A percentile compares a stretch with the other conserved stretches of the same genome.
phyloP scores from a whole-genome alignment of 805 yeast species.

The Tetrapisispora fleetii region DNA sequence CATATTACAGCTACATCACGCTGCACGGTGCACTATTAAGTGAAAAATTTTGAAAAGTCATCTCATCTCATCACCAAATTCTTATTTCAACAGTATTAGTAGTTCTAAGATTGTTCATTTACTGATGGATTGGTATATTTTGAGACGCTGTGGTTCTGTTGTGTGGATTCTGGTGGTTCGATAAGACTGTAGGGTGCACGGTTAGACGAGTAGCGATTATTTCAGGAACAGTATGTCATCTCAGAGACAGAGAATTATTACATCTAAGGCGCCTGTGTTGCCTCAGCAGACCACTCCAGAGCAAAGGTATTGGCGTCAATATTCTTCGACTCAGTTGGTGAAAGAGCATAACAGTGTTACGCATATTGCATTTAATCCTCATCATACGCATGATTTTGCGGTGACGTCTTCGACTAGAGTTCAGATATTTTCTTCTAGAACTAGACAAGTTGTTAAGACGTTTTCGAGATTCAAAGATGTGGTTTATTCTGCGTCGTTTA shows the following conservation, averaged over 20 bases:
- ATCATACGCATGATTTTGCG: constrained; percentile 82
- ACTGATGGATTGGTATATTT: no score
- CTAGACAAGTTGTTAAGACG: constrained; percentile 82
- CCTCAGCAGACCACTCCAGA: constrained; percentile 82
- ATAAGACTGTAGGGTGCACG: no score
- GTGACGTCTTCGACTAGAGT: constrained; percentile 85
- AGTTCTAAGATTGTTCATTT: no score
- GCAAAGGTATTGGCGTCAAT: constrained; percentile 88
- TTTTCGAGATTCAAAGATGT: constrained; percentile 83
- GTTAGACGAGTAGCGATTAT: no score
- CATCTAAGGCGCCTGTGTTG: constrained; percentile 60
- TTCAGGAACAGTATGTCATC: constrained; percentile 67
- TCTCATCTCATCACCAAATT: constrained; percentile 2
- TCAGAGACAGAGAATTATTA: constrained; percentile 50
- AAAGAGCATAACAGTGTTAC: constrained; percentile 90
- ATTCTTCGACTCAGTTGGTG: constrained; percentile 73
- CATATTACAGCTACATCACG: not conserved
- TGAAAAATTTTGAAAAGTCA: not conserved
- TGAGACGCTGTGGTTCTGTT: no score
- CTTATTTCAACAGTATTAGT: not conserved
- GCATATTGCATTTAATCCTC: constrained; percentile 80
- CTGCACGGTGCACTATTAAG: not conserved
- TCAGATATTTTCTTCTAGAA: constrained; percentile 87
- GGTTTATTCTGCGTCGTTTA: constrained; percentile 83
- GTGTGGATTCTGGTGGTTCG: no score